A percentile compares a stretch with the other conserved stretches of the same genome.
Conservation (phyloP, 2,329 filamentous ascomycete species). For the Pseudogymnoascus sp. region DNA sequence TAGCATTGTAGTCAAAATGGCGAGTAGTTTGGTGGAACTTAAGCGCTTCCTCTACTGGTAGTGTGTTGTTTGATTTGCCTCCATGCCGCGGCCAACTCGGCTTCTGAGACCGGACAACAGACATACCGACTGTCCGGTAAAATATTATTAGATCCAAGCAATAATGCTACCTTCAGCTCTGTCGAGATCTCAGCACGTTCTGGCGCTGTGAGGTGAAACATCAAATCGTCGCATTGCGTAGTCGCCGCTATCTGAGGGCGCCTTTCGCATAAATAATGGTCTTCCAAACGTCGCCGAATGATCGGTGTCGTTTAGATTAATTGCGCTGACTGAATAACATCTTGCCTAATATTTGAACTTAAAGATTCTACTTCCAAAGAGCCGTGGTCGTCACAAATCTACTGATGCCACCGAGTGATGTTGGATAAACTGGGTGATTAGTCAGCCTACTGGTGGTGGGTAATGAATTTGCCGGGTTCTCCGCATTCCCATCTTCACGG, state of each 20-base stretch:
- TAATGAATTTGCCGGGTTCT: conserved; percentile 7
- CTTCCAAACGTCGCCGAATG: neutral
- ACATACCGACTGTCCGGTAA: neutral
- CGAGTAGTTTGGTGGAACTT: conserved; percentile 12
- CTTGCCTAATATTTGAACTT: neutral
- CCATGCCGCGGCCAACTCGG: neutral
- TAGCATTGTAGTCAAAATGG: conserved; percentile 42
- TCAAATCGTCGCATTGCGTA: conserved; percentile 6
- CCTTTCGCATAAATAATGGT: neutral
- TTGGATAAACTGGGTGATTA: neutral
- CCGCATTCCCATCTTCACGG: neutral
- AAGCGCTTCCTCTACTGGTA: neutral
- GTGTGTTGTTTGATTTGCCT: neutral
- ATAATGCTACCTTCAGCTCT: neutral
- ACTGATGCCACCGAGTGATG: neutral
- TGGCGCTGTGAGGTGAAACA: neutral
- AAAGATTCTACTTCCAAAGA: neutral
- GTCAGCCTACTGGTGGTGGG: neutral
- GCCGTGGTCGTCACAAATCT: neutral
- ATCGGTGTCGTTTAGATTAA: neutral
- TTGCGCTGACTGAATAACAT: neutral
- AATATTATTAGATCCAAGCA: neutral
- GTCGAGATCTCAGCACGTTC: neutral
- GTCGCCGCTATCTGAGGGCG: neutral
- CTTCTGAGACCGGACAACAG: neutral